These are phyloP conservation scores for Atalantia buxifolia DNA, from an alignment of 345 rosid species.

Conservation along the genomic window DNA sequence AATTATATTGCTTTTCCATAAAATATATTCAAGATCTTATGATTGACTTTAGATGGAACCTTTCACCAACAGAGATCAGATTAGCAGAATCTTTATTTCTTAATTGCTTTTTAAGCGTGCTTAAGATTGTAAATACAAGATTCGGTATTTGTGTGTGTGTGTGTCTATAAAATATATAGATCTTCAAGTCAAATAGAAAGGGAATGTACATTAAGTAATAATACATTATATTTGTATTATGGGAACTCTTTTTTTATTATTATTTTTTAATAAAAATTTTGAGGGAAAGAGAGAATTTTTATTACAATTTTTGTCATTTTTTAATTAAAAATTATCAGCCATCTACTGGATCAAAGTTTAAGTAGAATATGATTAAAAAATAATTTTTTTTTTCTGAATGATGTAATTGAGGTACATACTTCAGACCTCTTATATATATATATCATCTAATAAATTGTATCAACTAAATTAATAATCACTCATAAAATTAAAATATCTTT, in stretches of 20 bases:
- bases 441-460: no score
- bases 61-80: not conserved
- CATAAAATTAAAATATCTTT: no score
- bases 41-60: slow-evolving; percentile 1
- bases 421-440: no score
- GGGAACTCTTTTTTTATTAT: no score
- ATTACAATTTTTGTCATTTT: no score
- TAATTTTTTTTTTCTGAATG: accelerated
- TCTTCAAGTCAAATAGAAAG: not conserved
- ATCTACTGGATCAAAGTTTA: no score
- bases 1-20: not conserved
- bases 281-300: no score
- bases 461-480: no score
- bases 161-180: not conserved
- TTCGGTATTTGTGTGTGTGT: not conserved
- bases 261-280: not conserved
- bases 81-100: not conserved
- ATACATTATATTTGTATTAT: no score
- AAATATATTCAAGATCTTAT: not conserved
- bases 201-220: not conserved
- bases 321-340: no score
- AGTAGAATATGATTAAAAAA: no score
- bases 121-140: not conserved
- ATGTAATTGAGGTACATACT: no score
- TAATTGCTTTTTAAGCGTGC: not conserved